Percentiles rank a stretch among this genome's conserved stretches.
phyloP scores from a whole-genome alignment of 2,329 filamentous ascomycete species.

The Alternaria viburni region DNA sequence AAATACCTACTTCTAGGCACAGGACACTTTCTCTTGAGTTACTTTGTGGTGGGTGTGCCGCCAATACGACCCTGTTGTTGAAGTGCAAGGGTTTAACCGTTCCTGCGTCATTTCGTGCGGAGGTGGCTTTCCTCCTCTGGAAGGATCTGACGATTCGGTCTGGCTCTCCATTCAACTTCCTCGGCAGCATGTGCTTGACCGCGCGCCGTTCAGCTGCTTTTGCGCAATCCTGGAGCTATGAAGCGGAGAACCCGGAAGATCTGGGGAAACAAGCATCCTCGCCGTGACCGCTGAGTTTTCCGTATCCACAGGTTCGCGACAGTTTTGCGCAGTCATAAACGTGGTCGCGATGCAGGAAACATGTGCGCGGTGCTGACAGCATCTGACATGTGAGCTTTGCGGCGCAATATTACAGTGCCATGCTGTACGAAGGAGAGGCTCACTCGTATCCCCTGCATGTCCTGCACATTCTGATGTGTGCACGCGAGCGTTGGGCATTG shows the following conservation, averaged over 20 bases:
- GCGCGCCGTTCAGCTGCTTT: neutral
- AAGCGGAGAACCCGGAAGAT: constrained; percentile 12
- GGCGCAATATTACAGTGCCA: neutral
- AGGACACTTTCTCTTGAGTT: neutral
- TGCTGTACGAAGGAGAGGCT: neutral
- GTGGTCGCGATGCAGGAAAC: neutral
- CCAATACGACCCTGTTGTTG: neutral
- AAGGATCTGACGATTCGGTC: constrained; percentile 22
- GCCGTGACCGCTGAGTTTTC: neutral
- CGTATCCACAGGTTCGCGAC: neutral
- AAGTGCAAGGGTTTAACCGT: constrained; percentile 1
- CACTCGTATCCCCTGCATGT: neutral
- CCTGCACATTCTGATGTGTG: neutral
- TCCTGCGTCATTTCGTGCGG: constrained; percentile 14
- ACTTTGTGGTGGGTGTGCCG: neutral
- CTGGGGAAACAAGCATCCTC: constrained; percentile 15
- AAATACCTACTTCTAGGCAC: neutral
- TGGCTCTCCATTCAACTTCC: constrained; percentile 2
- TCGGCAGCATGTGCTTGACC: constrained; percentile 17
- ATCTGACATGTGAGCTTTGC: neutral
- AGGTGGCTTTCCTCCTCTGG: constrained; percentile 4
- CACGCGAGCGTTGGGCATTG: neutral
- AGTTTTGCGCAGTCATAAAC: neutral
- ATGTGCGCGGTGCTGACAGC: neutral
- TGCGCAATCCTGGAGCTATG: neutral